phyloP scores from a whole-genome alignment of 306 rosid genomes.

The Ormosia semicastrata region DNA sequence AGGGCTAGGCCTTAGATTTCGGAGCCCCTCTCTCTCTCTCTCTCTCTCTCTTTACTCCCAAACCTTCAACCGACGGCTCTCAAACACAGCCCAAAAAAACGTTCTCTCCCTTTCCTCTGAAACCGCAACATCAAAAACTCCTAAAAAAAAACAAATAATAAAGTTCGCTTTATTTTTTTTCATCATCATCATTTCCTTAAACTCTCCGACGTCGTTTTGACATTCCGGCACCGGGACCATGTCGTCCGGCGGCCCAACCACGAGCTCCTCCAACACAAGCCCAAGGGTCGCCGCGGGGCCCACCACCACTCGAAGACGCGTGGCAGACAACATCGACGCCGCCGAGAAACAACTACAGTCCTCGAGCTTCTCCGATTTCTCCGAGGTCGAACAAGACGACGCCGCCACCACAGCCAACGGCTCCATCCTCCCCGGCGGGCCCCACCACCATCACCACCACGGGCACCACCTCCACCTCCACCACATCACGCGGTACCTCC shows the following conservation, averaged over 20 bases:
- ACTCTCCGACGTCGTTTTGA: no score
- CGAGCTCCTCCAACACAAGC: constrained; percentile 44
- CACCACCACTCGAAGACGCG: constrained; percentile 58
- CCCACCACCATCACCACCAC: constrained; percentile 38
- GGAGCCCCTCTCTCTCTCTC: constrained; percentile 11
- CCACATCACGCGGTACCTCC: constrained; percentile 41
- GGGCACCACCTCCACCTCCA: constrained; percentile 33
- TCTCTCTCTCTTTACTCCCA: background rate
- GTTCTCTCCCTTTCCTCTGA: background rate
- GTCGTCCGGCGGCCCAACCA: constrained; percentile 53
- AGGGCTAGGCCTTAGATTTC: constrained; percentile 11
- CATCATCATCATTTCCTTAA: no score
- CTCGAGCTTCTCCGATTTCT: constrained; percentile 38
- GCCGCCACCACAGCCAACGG: background rate
- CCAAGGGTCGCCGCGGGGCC: constrained; percentile 57
- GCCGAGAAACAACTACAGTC: constrained; percentile 32
- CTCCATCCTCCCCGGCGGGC: constrained; percentile 28
- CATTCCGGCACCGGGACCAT: no score
- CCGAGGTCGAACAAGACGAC: constrained; percentile 44
- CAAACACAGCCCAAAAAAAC: background rate
- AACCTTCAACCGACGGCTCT: background rate
- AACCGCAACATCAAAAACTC: constrained; percentile 4
- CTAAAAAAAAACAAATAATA: background rate
- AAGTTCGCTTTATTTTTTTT: no score
- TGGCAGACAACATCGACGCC: constrained; percentile 42